phyloP scores from a whole-genome alignment of 1,284 basidiomycete genomes.

The Dichomitus squalens region DNA sequence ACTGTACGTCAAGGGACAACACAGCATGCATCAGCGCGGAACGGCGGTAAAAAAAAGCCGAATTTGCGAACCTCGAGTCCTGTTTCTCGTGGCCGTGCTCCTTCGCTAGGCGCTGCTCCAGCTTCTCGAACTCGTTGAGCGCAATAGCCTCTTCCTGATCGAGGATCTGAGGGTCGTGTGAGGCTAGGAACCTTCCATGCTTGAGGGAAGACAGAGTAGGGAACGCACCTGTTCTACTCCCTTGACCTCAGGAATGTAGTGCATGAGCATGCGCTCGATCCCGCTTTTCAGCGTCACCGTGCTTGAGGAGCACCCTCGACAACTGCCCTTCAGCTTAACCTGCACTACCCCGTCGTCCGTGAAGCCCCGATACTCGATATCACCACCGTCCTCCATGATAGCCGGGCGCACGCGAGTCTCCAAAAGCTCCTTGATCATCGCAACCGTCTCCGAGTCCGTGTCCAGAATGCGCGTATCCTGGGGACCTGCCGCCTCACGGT shows the following conservation, averaged over 20 bases:
- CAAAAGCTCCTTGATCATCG: constrained; percentile 98
- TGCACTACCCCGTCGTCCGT: constrained; percentile 62
- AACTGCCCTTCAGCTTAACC: constrained; percentile 95
- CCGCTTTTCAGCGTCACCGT: constrained; percentile 95
- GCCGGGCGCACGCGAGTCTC: constrained; percentile 95
- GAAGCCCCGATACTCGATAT: constrained; percentile 84
- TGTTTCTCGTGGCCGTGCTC: constrained; percentile 38
- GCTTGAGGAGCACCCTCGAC: constrained; percentile 91
- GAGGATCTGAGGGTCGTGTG: constrained; percentile 58
- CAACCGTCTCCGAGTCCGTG: constrained; percentile 95
- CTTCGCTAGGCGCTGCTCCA: constrained; percentile 76
- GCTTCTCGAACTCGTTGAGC: constrained; percentile 88
- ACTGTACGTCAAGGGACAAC: constrained; percentile 36
- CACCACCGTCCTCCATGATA: constrained; percentile 95
- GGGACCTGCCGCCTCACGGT: constrained; percentile 78
- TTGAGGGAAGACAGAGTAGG: not conserved
- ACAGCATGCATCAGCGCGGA: constrained; percentile 2
- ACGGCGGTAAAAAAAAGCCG: constrained; percentile 2
- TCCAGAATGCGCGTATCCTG: constrained; percentile 97
- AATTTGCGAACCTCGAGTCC: constrained; percentile 42
- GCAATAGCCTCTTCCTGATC: constrained; percentile 92
- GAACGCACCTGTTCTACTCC: constrained; percentile 88
- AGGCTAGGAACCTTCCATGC: not conserved
- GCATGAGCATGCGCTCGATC: constrained; percentile 98
- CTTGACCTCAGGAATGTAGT: constrained; percentile 98